Conservation (phyloP, 2,329 filamentous ascomycete genomes). For the Calycina marina region DNA sequence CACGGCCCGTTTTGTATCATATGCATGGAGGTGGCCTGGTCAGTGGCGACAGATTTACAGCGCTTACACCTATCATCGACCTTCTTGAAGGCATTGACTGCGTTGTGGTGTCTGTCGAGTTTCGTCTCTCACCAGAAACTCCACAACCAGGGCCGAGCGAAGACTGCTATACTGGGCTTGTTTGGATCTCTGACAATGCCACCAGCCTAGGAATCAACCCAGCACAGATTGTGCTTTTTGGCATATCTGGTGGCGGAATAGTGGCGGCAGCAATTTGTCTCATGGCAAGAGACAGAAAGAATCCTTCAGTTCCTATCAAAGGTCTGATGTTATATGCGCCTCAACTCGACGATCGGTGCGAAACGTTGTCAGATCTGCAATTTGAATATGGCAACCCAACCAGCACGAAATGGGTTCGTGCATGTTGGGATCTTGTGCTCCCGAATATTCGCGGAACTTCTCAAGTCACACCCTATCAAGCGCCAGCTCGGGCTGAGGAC, state of each 20-base stretch:
- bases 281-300: slow-evolving; percentile 26
- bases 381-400: slow-evolving; percentile 24
- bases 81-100: slow-evolving; percentile 3
- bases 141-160: slow-evolving; percentile 30
- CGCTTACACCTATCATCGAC: slow-evolving; percentile 1
- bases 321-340: slow-evolving; percentile 26
- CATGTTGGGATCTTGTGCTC: slow-evolving; percentile 22
- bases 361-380: slow-evolving; percentile 19
- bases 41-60: slow-evolving; percentile 5
- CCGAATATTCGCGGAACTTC: slow-evolving; percentile 17
- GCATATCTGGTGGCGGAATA: slow-evolving; percentile 42
- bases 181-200: slow-evolving; percentile 23
- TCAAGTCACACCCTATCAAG: slow-evolving; percentile 20
- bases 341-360: slow-evolving; percentile 26
- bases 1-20: slow-evolving; percentile 4
- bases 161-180: slow-evolving; percentile 27
- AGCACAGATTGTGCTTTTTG: slow-evolving; percentile 36
- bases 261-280: slow-evolving; percentile 37
- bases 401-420: slow-evolving; percentile 22
- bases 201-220: slow-evolving; percentile 26
- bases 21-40: slow-evolving; percentile 6
- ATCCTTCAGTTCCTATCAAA: slow-evolving; percentile 14
- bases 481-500: slow-evolving; percentile 18
- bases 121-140: slow-evolving; percentile 47
- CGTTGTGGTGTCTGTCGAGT: slow-evolving; percentile 46